Percentiles rank a stretch among this genome's conserved stretches.
Evolutionary conservation across 179 eudicot species (phyloP).

Genomic region (Gypsophila paniculata): DNA sequence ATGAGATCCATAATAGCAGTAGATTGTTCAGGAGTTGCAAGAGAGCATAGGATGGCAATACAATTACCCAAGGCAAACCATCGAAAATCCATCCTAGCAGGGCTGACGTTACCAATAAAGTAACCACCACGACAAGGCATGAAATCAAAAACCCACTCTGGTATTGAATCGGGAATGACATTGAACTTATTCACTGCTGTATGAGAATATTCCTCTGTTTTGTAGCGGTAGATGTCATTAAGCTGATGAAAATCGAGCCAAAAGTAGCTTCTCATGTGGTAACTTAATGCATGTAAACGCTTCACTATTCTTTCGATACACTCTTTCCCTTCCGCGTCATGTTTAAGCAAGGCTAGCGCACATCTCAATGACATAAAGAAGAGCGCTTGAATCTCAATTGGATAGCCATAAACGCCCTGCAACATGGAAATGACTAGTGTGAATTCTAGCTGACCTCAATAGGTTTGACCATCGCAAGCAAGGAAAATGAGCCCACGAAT

Average conservation of each 20-base stretch:
- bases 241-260: conserved; percentile 75
- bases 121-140: conserved; percentile 86
- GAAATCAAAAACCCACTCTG: conserved; percentile 83
- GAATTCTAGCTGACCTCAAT: too few species aligned
- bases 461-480: too few species aligned
- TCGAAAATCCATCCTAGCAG: conserved; percentile 81
- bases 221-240: conserved; percentile 66
- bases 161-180: conserved; percentile 78
- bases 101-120: conserved; percentile 82
- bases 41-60: conserved; percentile 67
- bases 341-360: conserved; percentile 64
- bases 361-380: conserved; percentile 85
- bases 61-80: conserved; percentile 90
- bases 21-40: conserved; percentile 79
- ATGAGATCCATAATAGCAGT: conserved; percentile 83
- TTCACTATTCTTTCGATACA: conserved; percentile 59
- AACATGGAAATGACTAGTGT: not conserved
- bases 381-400: conserved; percentile 85
- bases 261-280: conserved; percentile 74
- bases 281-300: conserved; percentile 73
- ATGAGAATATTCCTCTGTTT: conserved; percentile 75
- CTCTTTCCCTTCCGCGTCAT: conserved; percentile 64
- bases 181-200: conserved; percentile 73
- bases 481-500: too few species aligned
- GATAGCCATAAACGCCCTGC: conserved; percentile 89